Base-by-base conservation (phyloP, 306 rosid species). In the Cucurbita pepo region DNA sequence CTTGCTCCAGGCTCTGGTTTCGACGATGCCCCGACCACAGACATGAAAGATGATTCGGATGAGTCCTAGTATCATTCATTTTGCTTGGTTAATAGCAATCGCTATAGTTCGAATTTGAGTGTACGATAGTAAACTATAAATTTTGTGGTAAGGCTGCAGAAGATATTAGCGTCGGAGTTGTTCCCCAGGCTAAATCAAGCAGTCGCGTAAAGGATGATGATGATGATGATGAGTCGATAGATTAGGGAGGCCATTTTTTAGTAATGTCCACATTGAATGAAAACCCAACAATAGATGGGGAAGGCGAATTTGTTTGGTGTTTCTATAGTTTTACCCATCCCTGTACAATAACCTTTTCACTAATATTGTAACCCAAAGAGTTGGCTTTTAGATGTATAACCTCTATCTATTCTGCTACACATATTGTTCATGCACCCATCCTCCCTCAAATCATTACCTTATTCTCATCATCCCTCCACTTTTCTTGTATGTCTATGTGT, bases 1-100 rank as follows among this genome's bases (percentile, higher is more conserved):
- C 91, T 88, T 78, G 99, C 99, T 69, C 96, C 99, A 19, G 90
- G 85, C 73, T 85, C 99, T 48, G 94, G 97, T 80, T 88, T 95
- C 22, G 96, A 95, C 3, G 95, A 95, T 63, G 96, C 88, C 77
- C 91, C 87, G 47, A 84, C 77, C 83, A 74, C 87, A 0, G 78
- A 85, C 67, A 81, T 83, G 79, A 95, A 88, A 78, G 99, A 91
- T 59, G 97, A 84, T 78, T 77, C 81, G 21, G 86, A 84, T 78
- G 90, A 88, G 65, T 84, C 81, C 79, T 95, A 78, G 83, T 76
- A 82, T 86, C 41, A 0, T 67, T 67, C 11, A 3, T 45, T 87
- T 84, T 79, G 77, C 78, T 62, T 76, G 79, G 76, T 47, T 63
- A 76, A 79, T 62, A 51, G 82, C 78, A 78, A 81, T 60, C 67